Conservation (phyloP, 208 protist genomes). For the Leishmania lainsoni region DNA sequence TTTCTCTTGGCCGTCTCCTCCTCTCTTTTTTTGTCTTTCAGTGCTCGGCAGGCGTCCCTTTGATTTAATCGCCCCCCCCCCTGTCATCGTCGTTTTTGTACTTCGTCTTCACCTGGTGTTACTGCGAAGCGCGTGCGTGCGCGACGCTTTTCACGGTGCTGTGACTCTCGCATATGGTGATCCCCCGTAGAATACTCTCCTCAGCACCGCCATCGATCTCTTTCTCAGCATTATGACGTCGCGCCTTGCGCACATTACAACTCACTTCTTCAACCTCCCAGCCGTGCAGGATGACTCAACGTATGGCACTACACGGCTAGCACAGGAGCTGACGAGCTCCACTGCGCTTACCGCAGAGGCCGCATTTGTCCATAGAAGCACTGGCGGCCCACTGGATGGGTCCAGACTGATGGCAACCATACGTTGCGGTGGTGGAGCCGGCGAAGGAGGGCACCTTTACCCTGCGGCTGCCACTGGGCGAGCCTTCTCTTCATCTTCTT, state of each 20-base stretch:
- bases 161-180: conserved; percentile 1
- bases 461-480: background rate
- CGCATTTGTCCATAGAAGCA: background rate
- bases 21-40: conserved; percentile 10
- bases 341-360: background rate
- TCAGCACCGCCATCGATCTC: background rate
- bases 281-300: conserved; percentile 9
- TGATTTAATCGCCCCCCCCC: no score
- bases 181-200: background rate
- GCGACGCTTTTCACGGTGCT: background rate
- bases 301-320: background rate
- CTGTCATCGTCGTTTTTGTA: background rate
- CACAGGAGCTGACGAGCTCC: conserved; percentile 18
- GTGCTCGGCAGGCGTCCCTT: no score
- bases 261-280: conserved; percentile 33
- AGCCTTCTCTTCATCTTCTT: conserved; percentile 18
- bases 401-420: conserved; percentile 5
- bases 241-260: conserved; percentile 28
- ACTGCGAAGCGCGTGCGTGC: background rate
- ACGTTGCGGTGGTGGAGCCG: conserved; percentile 4
- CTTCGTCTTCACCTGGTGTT: background rate
- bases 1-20: background rate
- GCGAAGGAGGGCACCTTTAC: background rate
- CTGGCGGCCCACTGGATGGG: conserved; percentile 12
- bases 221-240: conserved; percentile 19